A percentile compares a stretch with the other conserved stretches of the same genome.
phyloP scores from a whole-genome alignment of 306 rosid species.

The Coriaria nepalensis region DNA sequence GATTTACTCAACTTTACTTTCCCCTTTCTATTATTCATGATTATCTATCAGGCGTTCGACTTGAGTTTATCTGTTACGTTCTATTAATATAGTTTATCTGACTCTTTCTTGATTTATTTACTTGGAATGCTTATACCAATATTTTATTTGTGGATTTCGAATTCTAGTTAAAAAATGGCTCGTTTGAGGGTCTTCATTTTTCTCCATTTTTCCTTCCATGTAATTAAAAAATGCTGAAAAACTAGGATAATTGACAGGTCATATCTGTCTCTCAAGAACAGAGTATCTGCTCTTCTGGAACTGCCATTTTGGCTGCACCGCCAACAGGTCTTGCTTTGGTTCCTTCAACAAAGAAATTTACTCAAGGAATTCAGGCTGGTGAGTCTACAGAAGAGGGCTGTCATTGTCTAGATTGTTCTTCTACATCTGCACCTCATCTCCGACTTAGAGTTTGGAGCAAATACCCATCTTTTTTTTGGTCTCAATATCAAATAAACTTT shows the following conservation, averaged over 20 bases:
- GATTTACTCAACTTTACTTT: too few relatives aligned
- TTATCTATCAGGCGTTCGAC: too few relatives aligned
- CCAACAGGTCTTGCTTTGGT: conserved; percentile 20
- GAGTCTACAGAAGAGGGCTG: conserved; percentile 21
- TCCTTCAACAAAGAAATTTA: conserved; percentile 21
- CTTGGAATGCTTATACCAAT: too few relatives aligned
- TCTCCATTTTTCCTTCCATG: not conserved
- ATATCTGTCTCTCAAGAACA: conserved; percentile 30
- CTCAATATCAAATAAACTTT: too few relatives aligned
- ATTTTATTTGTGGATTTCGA: too few relatives aligned
- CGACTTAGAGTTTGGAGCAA: too few relatives aligned
- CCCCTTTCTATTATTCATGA: too few relatives aligned
- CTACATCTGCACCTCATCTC: too few relatives aligned
- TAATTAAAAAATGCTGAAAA: not conserved
- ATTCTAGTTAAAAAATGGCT: not conserved
- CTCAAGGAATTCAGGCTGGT: conserved; percentile 41
- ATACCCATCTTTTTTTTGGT: too few relatives aligned
- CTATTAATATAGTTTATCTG: not conserved
- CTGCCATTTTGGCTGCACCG: conserved; percentile 13
- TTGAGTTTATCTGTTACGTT: too few relatives aligned
- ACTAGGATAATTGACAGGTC: conserved; percentile 4
- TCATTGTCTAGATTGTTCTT: not conserved
- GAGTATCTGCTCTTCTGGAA: conserved; percentile 18
- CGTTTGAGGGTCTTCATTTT: not conserved
- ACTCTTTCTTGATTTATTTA: not conserved